These are phyloP conservation scores for Eurotiales sp. DNA, from an alignment of 2,329 filamentous ascomycete species.

Conservation along the genomic window DNA sequence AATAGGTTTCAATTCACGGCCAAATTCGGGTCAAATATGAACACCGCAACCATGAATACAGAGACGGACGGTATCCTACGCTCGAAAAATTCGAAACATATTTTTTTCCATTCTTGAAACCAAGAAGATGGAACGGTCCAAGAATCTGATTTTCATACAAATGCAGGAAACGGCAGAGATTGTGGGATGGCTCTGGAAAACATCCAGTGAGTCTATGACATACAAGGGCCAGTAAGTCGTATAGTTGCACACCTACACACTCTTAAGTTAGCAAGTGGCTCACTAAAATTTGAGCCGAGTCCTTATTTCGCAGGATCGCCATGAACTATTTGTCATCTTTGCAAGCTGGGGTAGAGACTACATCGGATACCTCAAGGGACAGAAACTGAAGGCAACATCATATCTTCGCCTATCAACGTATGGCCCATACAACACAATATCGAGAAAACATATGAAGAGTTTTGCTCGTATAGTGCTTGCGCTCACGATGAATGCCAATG, in stretches of 20 bases:
- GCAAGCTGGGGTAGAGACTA: background rate
- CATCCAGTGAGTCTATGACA: background rate
- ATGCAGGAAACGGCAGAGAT: background rate
- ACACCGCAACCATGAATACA: background rate
- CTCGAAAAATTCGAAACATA: background rate
- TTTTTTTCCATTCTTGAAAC: background rate
- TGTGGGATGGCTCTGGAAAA: background rate
- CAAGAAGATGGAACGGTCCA: background rate
- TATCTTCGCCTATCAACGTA: background rate
- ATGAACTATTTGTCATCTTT: background rate
- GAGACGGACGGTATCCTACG: background rate
- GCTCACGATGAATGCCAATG: background rate
- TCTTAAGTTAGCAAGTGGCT: background rate
- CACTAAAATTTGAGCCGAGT: background rate
- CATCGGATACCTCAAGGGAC: background rate
- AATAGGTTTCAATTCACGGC: background rate
- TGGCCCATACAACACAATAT: background rate
- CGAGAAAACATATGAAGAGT: background rate
- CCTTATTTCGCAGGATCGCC: background rate
- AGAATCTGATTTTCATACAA: background rate
- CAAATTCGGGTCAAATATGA: too few relatives aligned
- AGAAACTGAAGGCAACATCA: background rate
- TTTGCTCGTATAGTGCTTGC: background rate
- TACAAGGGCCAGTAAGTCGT: background rate
- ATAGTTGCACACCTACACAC: background rate